Evolutionary conservation across 2,329 filamentous ascomycete genomes (phyloP), one percentile per base, ranked within the genome.

Genomic region (Cladosporium sp.): DNA sequence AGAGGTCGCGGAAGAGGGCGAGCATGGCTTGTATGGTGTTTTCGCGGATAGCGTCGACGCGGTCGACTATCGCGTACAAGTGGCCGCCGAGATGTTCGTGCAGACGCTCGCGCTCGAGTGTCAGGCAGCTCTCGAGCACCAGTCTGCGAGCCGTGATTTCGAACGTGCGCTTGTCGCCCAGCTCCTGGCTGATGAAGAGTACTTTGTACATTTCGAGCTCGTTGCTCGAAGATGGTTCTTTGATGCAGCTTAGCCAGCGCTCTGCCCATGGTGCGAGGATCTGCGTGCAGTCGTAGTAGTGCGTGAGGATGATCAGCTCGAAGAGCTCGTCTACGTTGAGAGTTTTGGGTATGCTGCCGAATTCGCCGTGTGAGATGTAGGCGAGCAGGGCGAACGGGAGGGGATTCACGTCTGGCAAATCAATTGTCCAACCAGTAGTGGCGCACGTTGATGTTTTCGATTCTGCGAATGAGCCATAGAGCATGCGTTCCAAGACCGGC

Each of bases 311-410:
- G 28, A 62, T 67, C 14, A 69, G 62, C 28, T 79, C 75, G 61
- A 82, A 69, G 44, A 76, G 68, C 21, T 81, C 79, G 67, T 84
- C 82, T 34, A 87, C 34, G 3, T 66, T 54, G 8, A 67, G 59
- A 18, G 51, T 32, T 21, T 38, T 36, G 1, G 67, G 65, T n/a
- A 67, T 59, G 18, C 15, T 52, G 6, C 34, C 18, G 24, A 52
- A 32, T 44, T 30, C 51, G 15, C 65, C 65, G 73, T 71, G 87
- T 81, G 62, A 85, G 77, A 76, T 86, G 34, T 63, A 49, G 24
- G 62, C 38, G 49, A 84, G 34, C 0, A 59, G 30, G 21, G 34
- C 34, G 34, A 41, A 59, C 1, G 55, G 34, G 8, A 12, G 11
- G 1, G 55, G 55, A 11, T 59, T 59, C 1, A 59, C 30, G 15